Evolutionary conservation across 331 rosid species (phyloP), one percentile per base, ranked within the genome.

Genomic region (Spiraea crenata): DNA sequence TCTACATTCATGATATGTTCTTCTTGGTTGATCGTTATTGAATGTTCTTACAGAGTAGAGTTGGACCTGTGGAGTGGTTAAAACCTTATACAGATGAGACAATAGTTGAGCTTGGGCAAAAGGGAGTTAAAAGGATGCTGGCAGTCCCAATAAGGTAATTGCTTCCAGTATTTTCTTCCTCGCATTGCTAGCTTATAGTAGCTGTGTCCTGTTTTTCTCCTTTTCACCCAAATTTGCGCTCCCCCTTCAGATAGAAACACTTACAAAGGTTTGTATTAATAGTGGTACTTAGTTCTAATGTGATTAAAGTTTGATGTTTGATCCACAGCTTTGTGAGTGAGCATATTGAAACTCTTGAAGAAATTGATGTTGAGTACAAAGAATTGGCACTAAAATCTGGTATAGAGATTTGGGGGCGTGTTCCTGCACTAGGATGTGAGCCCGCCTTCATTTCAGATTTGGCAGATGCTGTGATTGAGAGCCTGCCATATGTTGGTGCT

Each of bases 21-120:
- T 68, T 25, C 8, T 45, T 61, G 67, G 48, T 68, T 74, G 67
- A 70, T 44, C 13, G 68, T 57, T 55, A 62, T 41, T 78, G 65
- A 73, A 69, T 79, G 65, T 56, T 76, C 59, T 68, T 79, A 70
- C 97, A 93, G 99, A 93, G 97, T 80, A 84, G 99, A 83, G 99
- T 93, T 74, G 99, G 99, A 65, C 99, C 99, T 5, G 99, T 93
- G 76, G 99, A 93, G 81, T 93, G 99, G 99, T 79, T 93, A 78
- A 93, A 86, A 76, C 99, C 99, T 17, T 93, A 93, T 60, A 93
- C 99, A 3, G 99, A 93, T 62, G 97, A 91, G 70, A 93, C 99
- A 60, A 89, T 91, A 77, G 59, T 93, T 83, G 99, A 93, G 75
- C 97, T 93, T 50, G 99, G 99, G 61, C 79, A 86, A 82, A 89